These are phyloP conservation scores for Nicotiana knightiana DNA, from an alignment of 257 asterid genomes.

Conservation along the genomic window DNA sequence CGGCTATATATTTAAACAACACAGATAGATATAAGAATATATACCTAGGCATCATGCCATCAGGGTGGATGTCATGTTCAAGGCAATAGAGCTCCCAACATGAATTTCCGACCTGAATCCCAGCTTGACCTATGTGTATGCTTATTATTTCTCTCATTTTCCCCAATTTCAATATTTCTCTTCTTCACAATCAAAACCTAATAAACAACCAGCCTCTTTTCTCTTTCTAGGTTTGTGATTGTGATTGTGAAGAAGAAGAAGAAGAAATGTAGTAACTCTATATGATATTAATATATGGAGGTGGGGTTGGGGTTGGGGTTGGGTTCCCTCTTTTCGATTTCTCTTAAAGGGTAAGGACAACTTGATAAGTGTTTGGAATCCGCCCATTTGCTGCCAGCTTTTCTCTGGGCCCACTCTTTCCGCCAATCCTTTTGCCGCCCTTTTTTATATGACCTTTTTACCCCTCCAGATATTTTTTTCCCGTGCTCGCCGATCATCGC, in stretches of 20 bases:
- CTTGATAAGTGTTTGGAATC: conserved; percentile 35
- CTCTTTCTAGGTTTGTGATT: background rate
- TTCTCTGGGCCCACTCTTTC: conserved; percentile 18
- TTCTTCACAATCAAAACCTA: too few relatives aligned
- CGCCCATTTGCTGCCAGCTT: conserved; percentile 39
- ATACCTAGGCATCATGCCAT: conserved; percentile 92
- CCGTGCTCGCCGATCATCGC: too few relatives aligned
- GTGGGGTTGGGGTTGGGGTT: too few relatives aligned
- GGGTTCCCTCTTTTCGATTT: too few relatives aligned
- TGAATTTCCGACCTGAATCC: conserved; percentile 88
- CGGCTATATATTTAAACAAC: too few relatives aligned
- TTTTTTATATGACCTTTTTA: background rate
- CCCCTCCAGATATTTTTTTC: background rate
- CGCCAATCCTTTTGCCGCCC: conserved; percentile 9
- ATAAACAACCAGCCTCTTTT: too few relatives aligned
- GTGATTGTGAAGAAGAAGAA: background rate
- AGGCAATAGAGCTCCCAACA: conserved; percentile 88
- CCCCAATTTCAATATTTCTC: background rate
- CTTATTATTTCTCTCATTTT: conserved; percentile 84
- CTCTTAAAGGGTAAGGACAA: background rate
- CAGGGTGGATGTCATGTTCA: conserved; percentile 83
- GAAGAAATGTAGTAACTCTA: background rate
- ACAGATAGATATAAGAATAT: too few relatives aligned
- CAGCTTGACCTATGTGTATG: conserved; percentile 88
- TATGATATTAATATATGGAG: background rate